Percentiles rank a stretch among this genome's conserved stretches.
phyloP scores from a whole-genome alignment of 805 yeast species.

The Candida methanosorbosa region DNA sequence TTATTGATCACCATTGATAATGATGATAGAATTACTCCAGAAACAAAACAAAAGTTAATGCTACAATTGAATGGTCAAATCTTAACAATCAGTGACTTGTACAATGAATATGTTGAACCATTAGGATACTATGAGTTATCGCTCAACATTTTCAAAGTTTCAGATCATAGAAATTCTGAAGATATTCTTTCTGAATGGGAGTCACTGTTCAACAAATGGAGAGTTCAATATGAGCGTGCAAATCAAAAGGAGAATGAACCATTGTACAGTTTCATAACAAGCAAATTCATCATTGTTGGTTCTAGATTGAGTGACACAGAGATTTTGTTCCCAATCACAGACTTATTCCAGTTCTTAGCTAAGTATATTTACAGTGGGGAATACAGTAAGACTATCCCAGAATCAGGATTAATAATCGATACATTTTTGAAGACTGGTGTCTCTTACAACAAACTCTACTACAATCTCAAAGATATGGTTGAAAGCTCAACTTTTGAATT shows the following conservation, averaged over 20 bases:
- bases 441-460: conserved; percentile 55
- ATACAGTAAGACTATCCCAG: conserved; percentile 5
- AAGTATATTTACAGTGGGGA: conserved; percentile 34
- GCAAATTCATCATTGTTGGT: conserved; percentile 40
- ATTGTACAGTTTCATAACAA: conserved; percentile 28
- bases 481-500: conserved; percentile 49
- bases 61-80: conserved; percentile 54
- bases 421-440: conserved; percentile 59
- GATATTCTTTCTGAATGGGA: conserved; percentile 81
- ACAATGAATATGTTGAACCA: conserved; percentile 81
- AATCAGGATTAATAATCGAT: conserved; percentile 48
- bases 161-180: conserved; percentile 79
- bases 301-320: conserved; percentile 59
- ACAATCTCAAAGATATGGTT: conserved; percentile 50
- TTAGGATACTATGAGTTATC: conserved; percentile 81
- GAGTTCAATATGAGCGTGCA: conserved; percentile 17
- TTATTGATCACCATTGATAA: conserved; percentile 37
- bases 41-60: conserved; percentile 41
- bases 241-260: conserved; percentile 21
- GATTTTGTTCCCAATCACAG: conserved; percentile 70
- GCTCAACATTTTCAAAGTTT: conserved; percentile 64
- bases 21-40: conserved; percentile 41
- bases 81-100: conserved; percentile 66
- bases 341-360: conserved; percentile 57
- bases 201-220: conserved; percentile 49